A percentile compares a stretch with the other conserved stretches of the same genome.
These are phyloP conservation scores for Colletotrichum tropicicola DNA, from an alignment of 2,329 filamentous ascomycete species.

Conservation along the genomic window DNA sequence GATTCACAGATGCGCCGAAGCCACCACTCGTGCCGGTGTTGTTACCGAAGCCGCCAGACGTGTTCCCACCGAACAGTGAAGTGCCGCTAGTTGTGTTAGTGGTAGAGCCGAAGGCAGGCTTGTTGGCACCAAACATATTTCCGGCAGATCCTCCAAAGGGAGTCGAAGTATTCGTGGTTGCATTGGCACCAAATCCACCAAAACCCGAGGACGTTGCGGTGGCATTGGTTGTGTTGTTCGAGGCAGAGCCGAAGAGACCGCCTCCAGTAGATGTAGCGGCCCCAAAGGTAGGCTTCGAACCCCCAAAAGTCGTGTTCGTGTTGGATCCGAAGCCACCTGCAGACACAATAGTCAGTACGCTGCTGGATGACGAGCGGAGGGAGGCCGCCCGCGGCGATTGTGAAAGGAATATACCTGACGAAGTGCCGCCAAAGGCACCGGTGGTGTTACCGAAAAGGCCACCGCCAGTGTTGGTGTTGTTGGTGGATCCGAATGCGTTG, in stretches of 20 bases:
- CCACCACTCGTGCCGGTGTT: slow-evolving; percentile 44
- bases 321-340: slow-evolving; percentile 44
- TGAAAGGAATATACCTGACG: slow-evolving; percentile 12
- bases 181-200: slow-evolving; percentile 51
- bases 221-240: slow-evolving; percentile 45
- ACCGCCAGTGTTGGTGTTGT: slow-evolving; percentile 39
- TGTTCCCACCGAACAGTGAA: slow-evolving; percentile 57
- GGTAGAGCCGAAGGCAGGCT: slow-evolving; percentile 59
- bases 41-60: slow-evolving; percentile 47
- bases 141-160: slow-evolving; percentile 51
- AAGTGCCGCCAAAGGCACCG: slow-evolving; percentile 21
- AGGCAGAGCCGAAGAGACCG: slow-evolving; percentile 56
- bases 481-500: slow-evolving; percentile 55
- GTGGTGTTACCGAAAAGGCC: slow-evolving; percentile 39
- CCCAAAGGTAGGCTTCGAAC: slow-evolving; percentile 36
- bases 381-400: neutral
- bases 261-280: slow-evolving; percentile 42
- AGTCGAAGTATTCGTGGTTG: slow-evolving; percentile 40
- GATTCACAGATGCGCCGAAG: slow-evolving; percentile 56
- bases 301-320: slow-evolving; percentile 46
- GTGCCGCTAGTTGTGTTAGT: slow-evolving; percentile 51
- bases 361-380: neutral
- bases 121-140: slow-evolving; percentile 62
- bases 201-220: slow-evolving; percentile 45
- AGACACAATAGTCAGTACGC: neutral